These are phyloP conservation scores for Pyracantha coccinea DNA, from an alignment of 331 rosid species.

Conservation along the genomic window DNA sequence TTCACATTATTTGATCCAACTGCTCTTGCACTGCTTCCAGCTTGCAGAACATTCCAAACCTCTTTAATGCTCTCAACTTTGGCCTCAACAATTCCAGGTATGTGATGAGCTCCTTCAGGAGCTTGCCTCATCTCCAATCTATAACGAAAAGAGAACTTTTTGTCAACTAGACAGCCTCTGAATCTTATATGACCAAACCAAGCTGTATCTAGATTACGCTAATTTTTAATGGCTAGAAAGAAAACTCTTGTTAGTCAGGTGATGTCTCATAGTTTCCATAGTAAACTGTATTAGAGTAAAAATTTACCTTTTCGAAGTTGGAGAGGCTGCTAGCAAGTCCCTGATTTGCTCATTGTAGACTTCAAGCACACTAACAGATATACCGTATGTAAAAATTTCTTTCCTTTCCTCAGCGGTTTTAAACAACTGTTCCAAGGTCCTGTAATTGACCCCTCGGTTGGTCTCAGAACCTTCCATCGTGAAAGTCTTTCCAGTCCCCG, in stretches of 20 bases:
- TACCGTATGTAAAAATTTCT: constrained; percentile 38
- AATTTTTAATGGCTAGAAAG: background rate
- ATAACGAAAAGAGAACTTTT: background rate
- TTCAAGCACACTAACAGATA: constrained; percentile 74
- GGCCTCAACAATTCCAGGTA: constrained; percentile 67
- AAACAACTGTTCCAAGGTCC: constrained; percentile 66
- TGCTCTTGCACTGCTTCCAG: constrained; percentile 74
- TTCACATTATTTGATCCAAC: constrained; percentile 68
- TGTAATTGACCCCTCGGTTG: constrained; percentile 68
- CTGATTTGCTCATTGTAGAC: constrained; percentile 77
- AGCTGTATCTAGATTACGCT: background rate
- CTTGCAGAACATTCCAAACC: constrained; percentile 56
- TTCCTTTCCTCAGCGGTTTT: constrained; percentile 50
- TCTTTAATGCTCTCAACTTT: constrained; percentile 48
- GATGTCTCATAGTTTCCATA: background rate
- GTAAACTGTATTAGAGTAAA: background rate
- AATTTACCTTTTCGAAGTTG: constrained; percentile 48
- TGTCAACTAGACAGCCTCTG: background rate
- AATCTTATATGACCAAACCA: background rate
- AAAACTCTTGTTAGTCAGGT: background rate
- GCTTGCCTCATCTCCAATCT: constrained; percentile 75
- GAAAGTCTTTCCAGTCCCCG: constrained; percentile 23
- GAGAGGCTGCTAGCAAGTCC: constrained; percentile 58
- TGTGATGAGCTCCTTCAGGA: constrained; percentile 58
- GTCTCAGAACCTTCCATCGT: constrained; percentile 50